phyloP scores from a whole-genome alignment of 768 basidiomycete species.

The Galerina marginata region DNA sequence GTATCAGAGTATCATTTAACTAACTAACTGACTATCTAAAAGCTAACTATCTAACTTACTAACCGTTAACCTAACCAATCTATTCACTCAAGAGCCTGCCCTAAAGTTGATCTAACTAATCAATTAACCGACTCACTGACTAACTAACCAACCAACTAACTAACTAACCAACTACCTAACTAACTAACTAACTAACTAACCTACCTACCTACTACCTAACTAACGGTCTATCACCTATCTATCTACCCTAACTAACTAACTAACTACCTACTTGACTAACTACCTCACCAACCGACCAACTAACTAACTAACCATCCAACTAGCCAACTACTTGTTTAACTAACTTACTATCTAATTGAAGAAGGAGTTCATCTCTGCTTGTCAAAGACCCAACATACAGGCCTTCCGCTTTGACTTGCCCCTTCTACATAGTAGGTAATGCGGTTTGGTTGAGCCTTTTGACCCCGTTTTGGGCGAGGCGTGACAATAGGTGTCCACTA shows the following conservation, averaged over 20 bases:
- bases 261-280: neutral
- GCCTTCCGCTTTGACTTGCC: slow-evolving; percentile 16
- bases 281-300: neutral
- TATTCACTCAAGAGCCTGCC: no score
- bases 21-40: no score
- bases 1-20: no score
- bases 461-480: slow-evolving; percentile 21
- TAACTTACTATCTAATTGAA: neutral
- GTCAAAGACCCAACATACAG: neutral
- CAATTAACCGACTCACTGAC: neutral
- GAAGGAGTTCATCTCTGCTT: neutral
- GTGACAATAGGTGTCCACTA: slow-evolving; percentile 8
- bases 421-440: slow-evolving; percentile 36
- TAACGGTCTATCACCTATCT: neutral
- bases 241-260: neutral
- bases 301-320: neutral
- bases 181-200: no score
- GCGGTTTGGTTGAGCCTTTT: slow-evolving; percentile 28
- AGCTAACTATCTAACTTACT: no score
- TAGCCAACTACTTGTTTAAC: no score
- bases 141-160: neutral
- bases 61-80: no score
- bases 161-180: no score
- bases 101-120: neutral
- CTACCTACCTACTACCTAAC: neutral